Conservation (phyloP, 768 basidiomycete species). For the Nidularia pulvinata region DNA sequence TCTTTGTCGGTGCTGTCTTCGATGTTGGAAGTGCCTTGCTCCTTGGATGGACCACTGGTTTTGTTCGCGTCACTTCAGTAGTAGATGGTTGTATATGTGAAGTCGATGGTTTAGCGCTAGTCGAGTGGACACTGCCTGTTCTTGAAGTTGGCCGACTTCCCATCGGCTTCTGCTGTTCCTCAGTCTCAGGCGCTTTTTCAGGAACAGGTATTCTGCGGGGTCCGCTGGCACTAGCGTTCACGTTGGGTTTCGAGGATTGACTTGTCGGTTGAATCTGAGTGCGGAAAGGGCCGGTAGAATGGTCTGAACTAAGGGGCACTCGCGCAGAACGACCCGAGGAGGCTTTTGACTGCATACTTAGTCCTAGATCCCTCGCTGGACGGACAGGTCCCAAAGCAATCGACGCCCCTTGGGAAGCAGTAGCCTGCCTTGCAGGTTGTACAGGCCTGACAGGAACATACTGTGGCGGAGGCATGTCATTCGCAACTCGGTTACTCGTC, state of each 20-base stretch:
- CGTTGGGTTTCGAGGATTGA: neutral
- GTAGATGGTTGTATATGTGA: neutral
- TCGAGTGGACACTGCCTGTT: neutral
- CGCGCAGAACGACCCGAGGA: neutral
- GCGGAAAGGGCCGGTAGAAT: neutral
- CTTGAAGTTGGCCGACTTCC: neutral
- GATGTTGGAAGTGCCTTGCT: neutral
- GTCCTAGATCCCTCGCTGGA: neutral
- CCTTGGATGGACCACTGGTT: neutral
- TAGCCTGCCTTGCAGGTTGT: conserved; percentile 9
- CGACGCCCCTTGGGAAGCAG: conserved; percentile 4
- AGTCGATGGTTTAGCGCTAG: neutral
- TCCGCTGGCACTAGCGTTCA: conserved; percentile 14
- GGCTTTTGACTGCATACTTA: neutral
- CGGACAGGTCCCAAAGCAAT: conserved; percentile 1
- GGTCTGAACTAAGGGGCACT: neutral
- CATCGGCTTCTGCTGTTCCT: neutral
- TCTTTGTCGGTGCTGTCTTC: neutral
- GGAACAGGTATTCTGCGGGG: conserved; percentile 18
- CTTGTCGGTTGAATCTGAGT: neutral
- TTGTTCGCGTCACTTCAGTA: neutral
- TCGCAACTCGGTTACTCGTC: neutral
- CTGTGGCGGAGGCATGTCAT: conserved; percentile 14
- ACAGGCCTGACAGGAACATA: conserved; percentile 22
- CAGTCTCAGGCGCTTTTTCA: neutral